phyloP scores from a whole-genome alignment of 2,329 filamentous ascomycete species.

The Fusarium secorum region DNA sequence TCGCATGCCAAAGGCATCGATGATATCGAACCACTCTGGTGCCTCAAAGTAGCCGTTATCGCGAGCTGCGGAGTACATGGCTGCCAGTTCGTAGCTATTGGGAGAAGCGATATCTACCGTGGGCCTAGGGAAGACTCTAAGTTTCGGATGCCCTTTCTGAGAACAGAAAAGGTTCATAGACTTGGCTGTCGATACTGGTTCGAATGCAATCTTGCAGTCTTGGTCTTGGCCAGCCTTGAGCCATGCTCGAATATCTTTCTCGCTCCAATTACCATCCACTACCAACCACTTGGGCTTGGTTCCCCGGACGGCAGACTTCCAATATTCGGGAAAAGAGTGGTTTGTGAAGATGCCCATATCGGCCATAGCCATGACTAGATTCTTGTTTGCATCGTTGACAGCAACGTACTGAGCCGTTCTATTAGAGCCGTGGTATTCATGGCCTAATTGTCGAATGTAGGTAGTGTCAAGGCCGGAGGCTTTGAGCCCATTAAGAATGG shows the following conservation, averaged over 20 bases:
- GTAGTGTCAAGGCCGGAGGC: slow-evolving; percentile 69
- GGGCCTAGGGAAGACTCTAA: slow-evolving; percentile 65
- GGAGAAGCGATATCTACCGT: slow-evolving; percentile 81
- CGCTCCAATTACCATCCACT: slow-evolving; percentile 86
- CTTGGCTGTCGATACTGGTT: slow-evolving; percentile 88
- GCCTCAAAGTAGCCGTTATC: slow-evolving; percentile 72
- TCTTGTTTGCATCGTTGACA: slow-evolving; percentile 83
- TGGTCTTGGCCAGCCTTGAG: slow-evolving; percentile 66
- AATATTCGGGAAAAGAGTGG: slow-evolving; percentile 61
- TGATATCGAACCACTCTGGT: slow-evolving; percentile 77
- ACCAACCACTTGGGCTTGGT: slow-evolving; percentile 78
- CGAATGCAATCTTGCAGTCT: slow-evolving; percentile 74
- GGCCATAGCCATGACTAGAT: slow-evolving; percentile 91
- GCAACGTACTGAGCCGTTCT: slow-evolving; percentile 92
- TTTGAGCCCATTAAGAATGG: slow-evolving; percentile 72
- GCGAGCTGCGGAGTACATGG: slow-evolving; percentile 78
- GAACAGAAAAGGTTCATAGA: slow-evolving; percentile 71
- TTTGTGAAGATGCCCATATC: slow-evolving; percentile 87
- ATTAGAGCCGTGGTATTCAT: slow-evolving; percentile 57
- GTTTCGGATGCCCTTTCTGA: slow-evolving; percentile 48
- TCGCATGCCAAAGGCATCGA: slow-evolving; percentile 80
- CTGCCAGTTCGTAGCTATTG: slow-evolving; percentile 80
- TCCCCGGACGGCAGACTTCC: slow-evolving; percentile 65
- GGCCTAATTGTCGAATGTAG: slow-evolving; percentile 66
- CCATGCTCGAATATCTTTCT: slow-evolving; percentile 72